Base-by-base conservation (phyloP, 768 basidiomycete genomes). In the Termitomyces sp. region DNA sequence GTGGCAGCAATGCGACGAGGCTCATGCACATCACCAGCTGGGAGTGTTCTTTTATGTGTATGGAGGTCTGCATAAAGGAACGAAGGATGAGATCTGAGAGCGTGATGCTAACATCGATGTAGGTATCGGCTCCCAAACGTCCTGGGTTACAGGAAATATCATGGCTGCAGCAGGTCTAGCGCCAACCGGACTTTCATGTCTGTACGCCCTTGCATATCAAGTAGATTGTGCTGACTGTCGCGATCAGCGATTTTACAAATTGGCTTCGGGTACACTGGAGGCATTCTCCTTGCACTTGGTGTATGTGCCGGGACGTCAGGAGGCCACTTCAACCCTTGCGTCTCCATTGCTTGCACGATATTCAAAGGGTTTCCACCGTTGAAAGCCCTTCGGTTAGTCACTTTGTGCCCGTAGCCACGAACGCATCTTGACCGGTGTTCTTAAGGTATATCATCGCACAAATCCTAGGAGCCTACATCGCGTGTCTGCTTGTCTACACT, bases 281-380 rank as follows among this genome's bases (percentile, higher is more conserved):
- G 86, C 26, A 83, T 86, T 58, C 60, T 84, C 14, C 75, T 86
- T 49, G 86, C 86, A 0, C 64, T 87, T 51, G 66, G 69, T 9
- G 68, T 84, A 28, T 84, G 79, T 50, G 70, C 69, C 5, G 66
- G 78, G 17, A 77, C 84, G 0, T 86, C 83, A 12, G 83, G 82
- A 11, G 80, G 84, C 21, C 86, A 88, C 62, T 82, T 88, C 66
- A 84, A 76, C 53, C 90, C 89, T 2, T 77, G 79, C 48, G 74
- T 88, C 21, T 83, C 85, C 3, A 70, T 87, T 47, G 68, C 77
- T 8, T 69, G 78, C 43, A 70, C 75, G 17, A 10, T 86, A 14
- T 80, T 82, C 73, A 80, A 71, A 57, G 78, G 77, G 0, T 84
- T 86, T 67, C 82, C 86, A 1, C 53, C 67, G 12, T 52, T 64